Evolutionary conservation across 768 basidiomycete species (phyloP).

Genomic region (Lactifluus rugatus): DNA sequence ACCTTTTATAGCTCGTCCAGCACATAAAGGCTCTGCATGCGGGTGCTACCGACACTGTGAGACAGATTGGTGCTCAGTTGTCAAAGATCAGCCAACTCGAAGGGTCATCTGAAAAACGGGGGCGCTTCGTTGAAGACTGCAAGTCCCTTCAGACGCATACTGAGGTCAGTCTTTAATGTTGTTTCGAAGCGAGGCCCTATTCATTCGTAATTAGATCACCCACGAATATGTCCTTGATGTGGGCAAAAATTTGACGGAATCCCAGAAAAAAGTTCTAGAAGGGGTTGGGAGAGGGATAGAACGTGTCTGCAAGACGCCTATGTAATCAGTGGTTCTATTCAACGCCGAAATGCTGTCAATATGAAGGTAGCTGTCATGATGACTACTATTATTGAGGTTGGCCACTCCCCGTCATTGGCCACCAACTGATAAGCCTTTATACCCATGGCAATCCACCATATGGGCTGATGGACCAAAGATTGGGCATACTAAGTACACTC

Average conservation of each 20-base stretch:
- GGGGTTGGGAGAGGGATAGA: conserved; percentile 61
- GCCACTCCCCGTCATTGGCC: no score
- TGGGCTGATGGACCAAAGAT: no score
- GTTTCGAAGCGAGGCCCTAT: neutral
- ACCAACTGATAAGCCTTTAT: no score
- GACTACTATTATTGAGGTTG: no score
- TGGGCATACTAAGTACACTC: no score
- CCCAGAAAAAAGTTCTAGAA: conserved; percentile 62
- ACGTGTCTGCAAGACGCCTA: conserved; percentile 37
- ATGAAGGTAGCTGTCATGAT: neutral
- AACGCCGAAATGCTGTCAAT: neutral
- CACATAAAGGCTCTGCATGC: conserved; percentile 55
- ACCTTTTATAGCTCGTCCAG: conserved; percentile 45
- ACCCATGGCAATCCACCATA: no score
- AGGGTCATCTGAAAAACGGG: conserved; percentile 43
- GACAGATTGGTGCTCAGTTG: conserved; percentile 47
- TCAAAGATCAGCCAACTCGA: conserved; percentile 42
- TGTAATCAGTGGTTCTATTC: conserved; percentile 11
- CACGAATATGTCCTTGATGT: conserved; percentile 52
- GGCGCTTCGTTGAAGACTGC: conserved; percentile 44
- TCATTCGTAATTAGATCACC: conserved; percentile 38
- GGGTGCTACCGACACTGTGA: conserved; percentile 41
- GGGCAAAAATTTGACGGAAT: conserved; percentile 56
- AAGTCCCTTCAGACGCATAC: conserved; percentile 29
- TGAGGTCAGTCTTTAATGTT: conserved; percentile 25